Evolutionary conservation across 2,329 filamentous ascomycete species (phyloP), one percentile per base, ranked within the genome.

Genomic region (Xylaria sp.): DNA sequence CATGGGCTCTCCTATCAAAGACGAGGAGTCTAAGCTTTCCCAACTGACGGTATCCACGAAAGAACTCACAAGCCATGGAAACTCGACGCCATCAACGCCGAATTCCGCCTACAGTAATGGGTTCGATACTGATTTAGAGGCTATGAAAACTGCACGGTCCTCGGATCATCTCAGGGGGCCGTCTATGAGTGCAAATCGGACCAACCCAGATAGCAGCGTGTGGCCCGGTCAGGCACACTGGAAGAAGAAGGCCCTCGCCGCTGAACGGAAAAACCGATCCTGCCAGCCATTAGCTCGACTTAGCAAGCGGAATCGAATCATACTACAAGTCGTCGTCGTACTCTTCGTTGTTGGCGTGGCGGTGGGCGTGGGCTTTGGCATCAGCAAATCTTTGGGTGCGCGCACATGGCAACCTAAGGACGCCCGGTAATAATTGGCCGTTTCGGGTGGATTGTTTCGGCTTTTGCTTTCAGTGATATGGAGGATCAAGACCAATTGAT

Each of bases 211-310:
- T 68, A 85, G 83, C 73, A 81, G 85, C 53, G 86, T 89, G 20
- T 90, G 88, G 88, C 88, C 88, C 5, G 85, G 85, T 65, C 84
- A 87, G 75, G 83, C 85, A 28, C 84, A 89, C 75, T 89, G 88
- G 87, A 87, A 85, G 77, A 81, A 83, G 68, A 87, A 88, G 81
- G 86, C 86, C 69, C 86, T 86, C 78, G 84, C 82, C 11, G 85
- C 85, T 67, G 88, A 88, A 80, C 81, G 81, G 71, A 85, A 83
- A 68, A 80, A 82, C 59, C 69, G 77, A 69, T 83, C 81, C 63
- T 88, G 87, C 77, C 83, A 83, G 64, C 87, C 83, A 70, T 80
- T 90, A 79, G 84, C 85, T 53, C 78, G 79, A 38, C 81, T 89
- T 60, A 86, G 82, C 80, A 83, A 82, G 74, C 84, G 86, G 57